Evolutionary conservation across 495 filamentous ascomycete genomes (phyloP), one percentile per base, ranked within the genome.

Genomic region (Hypoxylon intermedium): DNA sequence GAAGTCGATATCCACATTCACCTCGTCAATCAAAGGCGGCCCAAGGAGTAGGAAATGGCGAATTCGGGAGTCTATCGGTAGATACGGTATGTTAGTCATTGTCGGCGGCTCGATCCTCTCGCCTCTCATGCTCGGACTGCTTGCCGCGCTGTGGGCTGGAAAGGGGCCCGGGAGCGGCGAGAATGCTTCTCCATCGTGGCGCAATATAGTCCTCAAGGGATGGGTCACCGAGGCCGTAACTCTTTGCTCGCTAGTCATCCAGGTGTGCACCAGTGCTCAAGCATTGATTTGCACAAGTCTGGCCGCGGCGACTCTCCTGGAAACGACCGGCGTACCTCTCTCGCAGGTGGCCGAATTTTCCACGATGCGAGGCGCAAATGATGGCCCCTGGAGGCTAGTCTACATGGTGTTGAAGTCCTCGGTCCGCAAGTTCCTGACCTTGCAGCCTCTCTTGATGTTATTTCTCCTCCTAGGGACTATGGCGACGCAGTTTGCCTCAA

Each of bases 331-430:
- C 15, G 56, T 66, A 9, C 63, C 63, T 9, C 45, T 66, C 18
- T 66, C 47, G 9, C 51, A 53, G 18, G 49, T 53, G 0, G 63
- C 63, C 42, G 63, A 66, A 38, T 45, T 66, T 15, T 66, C 63
- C 2, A 58, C 55, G 21, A 55, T 58, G 33, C 57, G 63, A 31
- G 51, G 51, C 12, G 38, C 38, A 6, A 66, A 66, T 28, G 46
- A 51, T 21, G 63, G 63, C 11, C 57, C 63, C 11, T 52, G 53
- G 37, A 41, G 63, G 16, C 28, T 66, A 9, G 44, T 51, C 15
- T 60, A 45, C 26, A 33, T 66, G 0, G 20, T 58, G 33, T 40
- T 58, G 7, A 40, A 34, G 45, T 36, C 38, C 9, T 65, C 50
- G 16, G 34, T 33, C 46, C 30, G 31, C 13, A 54, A 42, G 11